Conservation (phyloP, 805 yeast species). For the Martiniozyma abietophila region DNA sequence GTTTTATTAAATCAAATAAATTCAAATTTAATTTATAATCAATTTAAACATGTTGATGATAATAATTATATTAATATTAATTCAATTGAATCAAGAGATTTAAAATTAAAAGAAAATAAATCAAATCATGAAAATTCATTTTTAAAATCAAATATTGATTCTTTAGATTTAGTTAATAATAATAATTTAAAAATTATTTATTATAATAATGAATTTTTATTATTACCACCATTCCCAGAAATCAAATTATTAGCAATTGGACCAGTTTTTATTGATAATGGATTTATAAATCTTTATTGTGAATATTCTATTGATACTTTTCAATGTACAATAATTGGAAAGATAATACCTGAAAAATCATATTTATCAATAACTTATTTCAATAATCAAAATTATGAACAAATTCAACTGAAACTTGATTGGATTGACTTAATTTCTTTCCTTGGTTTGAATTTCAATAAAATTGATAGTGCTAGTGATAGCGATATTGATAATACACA, state of each 20-base stretch:
- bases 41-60: no score
- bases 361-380: constrained; percentile 20
- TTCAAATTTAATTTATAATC: neutral
- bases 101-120: constrained; percentile 5
- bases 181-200: no score
- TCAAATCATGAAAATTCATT: no score
- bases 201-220: no score
- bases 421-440: constrained; percentile 1
- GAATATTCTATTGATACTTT: constrained; percentile 18
- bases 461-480: neutral
- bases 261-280: constrained; percentile 24
- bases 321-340: constrained; percentile 20
- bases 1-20: constrained; percentile 5
- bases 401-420: constrained; percentile 11
- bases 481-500: neutral
- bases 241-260: constrained; percentile 19
- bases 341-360: constrained; percentile 18
- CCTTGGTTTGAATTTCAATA: neutral
- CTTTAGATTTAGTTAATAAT: no score
- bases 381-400: constrained; percentile 17
- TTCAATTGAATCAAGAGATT: neutral
- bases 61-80: no score
- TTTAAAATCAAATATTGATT: no score
- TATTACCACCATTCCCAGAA: constrained; percentile 22
- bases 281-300: constrained; percentile 18